phyloP scores from a whole-genome alignment of 2,329 filamentous ascomycete species.

The Ophiostoma triangulosporum region DNA sequence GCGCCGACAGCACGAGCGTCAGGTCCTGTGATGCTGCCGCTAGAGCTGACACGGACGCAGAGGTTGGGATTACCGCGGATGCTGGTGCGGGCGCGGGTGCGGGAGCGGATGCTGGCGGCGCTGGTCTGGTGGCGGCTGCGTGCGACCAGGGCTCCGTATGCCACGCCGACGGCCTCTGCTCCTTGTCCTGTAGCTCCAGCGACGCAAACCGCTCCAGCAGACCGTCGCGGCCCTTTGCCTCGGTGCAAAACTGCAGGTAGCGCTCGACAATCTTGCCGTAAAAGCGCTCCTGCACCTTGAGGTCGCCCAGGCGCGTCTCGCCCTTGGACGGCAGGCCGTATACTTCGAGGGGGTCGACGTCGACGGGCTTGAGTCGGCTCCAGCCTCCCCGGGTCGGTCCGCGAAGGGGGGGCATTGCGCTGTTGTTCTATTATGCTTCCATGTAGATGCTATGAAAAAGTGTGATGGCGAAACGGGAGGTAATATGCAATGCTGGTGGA shows the following conservation, averaged over 20 bases:
- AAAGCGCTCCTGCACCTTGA: conserved; percentile 70
- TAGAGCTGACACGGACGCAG: not conserved
- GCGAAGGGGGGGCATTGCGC: conserved; percentile 15
- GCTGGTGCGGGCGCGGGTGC: not conserved
- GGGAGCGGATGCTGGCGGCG: not conserved
- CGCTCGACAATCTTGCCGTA: conserved; percentile 78
- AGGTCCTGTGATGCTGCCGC: conserved; percentile 40
- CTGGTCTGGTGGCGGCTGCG: not conserved
- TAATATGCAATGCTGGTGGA: not conserved
- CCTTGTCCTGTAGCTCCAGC: conserved; percentile 28
- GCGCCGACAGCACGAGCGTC: conserved; percentile 61
- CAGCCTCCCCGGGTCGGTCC: conserved; percentile 41
- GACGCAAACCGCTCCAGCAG: conserved; percentile 64
- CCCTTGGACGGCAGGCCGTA: conserved; percentile 86
- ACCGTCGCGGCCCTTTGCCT: conserved; percentile 55
- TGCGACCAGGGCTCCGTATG: not conserved
- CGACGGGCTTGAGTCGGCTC: conserved; percentile 59
- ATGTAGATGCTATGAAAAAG: too few relatives aligned
- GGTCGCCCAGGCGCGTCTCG: conserved; percentile 67
- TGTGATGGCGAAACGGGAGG: too few relatives aligned
- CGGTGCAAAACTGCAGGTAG: conserved; percentile 80
- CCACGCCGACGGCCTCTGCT: not conserved
- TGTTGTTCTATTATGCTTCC: conserved; percentile 10
- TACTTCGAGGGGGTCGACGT: conserved; percentile 62
- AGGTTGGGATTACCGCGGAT: not conserved